Base-by-base conservation (phyloP, 805 yeast genomes). In the Lipomyces kockii region DNA sequence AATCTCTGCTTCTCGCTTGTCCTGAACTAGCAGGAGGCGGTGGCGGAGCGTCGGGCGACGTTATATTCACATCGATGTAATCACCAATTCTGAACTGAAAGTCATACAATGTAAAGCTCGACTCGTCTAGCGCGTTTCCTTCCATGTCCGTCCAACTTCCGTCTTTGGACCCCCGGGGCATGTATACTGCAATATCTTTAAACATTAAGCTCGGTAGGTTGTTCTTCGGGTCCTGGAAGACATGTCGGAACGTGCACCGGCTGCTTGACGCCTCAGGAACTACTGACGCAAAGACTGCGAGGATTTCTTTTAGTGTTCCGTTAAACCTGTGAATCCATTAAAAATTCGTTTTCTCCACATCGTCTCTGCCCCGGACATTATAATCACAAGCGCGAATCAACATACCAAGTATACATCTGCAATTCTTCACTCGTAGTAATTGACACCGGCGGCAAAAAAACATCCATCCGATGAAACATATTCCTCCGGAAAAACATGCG, bases 391-490 rank as follows among this genome's bases (percentile, higher is more conserved):
- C 29, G 29, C 29, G 37, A 32, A 58, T 14, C 61, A 22, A 59
- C 43, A 29, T 60, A 60, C 62, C 62, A 60, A 17, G 62, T 60
- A 32, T 60, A 60, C 63, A 60, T 51, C 59, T 60, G 62, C n/a
- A 60, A 22, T 17, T 35, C 43, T 14, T 60, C 62, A n/a, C 29
- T 62, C 17, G 54, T n/a, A 7, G 62, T 22, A 29, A 60, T 17
- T 12, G 63, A 34, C 17, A 20, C 58, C 11, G 62, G 62, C 37
- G 62, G 27, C 14, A 25, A 25, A 29, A 60, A 60, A 4, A 9
- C 17, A 3, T 52, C 35, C 32, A 60, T 58, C 27, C 59, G 49
- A 27, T 60, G 62, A 43, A 60, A 60, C 29, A 1, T 12, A 34
- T 32, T 32, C 22, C 54, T 7, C 62, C 29, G 22, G 43, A 60